phyloP scores from a whole-genome alignment of 345 rosid species.

The Pistacia atlantica region DNA sequence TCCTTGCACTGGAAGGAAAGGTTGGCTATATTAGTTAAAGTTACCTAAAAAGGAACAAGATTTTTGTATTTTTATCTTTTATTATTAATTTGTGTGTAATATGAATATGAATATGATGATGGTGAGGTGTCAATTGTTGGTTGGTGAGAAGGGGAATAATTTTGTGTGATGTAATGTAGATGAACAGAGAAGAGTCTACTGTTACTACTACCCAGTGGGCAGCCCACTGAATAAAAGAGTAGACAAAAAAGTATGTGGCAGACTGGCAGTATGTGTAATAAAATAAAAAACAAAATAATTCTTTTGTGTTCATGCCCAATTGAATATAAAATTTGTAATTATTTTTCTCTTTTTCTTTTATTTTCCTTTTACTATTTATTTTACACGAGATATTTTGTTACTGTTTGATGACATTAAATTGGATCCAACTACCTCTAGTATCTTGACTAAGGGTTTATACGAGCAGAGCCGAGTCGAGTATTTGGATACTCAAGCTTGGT shows the following conservation, averaged over 20 bases:
- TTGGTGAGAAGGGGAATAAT: constrained; percentile 16
- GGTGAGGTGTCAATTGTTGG: constrained; percentile 6
- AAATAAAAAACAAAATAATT: constrained; percentile 19
- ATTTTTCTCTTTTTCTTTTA: background rate
- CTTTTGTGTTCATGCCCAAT: constrained; percentile 7
- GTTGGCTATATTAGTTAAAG: constrained; percentile 17
- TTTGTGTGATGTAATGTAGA: constrained; percentile 15
- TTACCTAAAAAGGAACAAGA: constrained; percentile 1
- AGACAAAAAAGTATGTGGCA: constrained; percentile 15
- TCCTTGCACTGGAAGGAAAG: background rate
- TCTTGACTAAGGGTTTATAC: too few species aligned
- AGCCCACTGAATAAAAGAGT: constrained; percentile 20
- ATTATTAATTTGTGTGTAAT: constrained; percentile 5
- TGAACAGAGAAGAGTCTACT: constrained; percentile 5
- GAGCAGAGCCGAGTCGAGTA: too few species aligned
- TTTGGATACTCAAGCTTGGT: too few species aligned
- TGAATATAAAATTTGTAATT: constrained; percentile 13
- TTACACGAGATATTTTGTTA: too few species aligned
- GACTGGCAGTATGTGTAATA: constrained; percentile 5
- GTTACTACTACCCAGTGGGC: background rate
- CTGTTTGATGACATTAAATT: too few species aligned
- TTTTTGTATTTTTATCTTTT: constrained; percentile 1
- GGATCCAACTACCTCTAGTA: too few species aligned
- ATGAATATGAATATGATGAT: too few species aligned
- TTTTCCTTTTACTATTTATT: background rate